These are phyloP conservation scores for Aspergillaceae sp. DNA, from an alignment of 2,329 filamentous ascomycete species.

Conservation along the genomic window DNA sequence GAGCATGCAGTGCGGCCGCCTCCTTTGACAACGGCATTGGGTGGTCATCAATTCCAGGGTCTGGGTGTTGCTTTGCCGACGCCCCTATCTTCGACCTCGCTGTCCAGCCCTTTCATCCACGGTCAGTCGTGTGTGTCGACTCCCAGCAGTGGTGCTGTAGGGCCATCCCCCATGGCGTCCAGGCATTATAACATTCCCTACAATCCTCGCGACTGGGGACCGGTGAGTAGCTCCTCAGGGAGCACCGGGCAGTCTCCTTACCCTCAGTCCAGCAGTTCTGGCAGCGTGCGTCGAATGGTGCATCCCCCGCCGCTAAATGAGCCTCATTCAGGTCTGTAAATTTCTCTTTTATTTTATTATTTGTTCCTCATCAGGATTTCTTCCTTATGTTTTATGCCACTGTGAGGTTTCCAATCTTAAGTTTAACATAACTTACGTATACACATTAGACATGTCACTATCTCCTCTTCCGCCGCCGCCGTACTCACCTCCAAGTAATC, in stretches of 20 bases:
- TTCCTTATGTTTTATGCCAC: slow-evolving; percentile 2
- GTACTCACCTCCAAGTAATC: slow-evolving; percentile 30
- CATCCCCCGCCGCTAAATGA: slow-evolving; percentile 20
- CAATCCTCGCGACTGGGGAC: slow-evolving; percentile 43
- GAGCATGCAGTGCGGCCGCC: slow-evolving; percentile 37
- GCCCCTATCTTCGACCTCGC: slow-evolving; percentile 35
- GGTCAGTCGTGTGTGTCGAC: slow-evolving; percentile 29
- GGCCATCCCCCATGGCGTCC: slow-evolving; percentile 36
- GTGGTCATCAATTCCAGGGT: slow-evolving; percentile 29
- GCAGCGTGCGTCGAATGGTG: slow-evolving; percentile 20
- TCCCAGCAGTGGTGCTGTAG: slow-evolving; percentile 27
- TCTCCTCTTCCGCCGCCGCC: slow-evolving; percentile 29
- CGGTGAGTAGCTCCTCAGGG: slow-evolving; percentile 23
- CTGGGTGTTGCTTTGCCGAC: slow-evolving; percentile 26
- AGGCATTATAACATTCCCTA: slow-evolving; percentile 40
- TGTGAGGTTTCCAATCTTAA: no score
- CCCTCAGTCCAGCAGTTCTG: slow-evolving; percentile 13
- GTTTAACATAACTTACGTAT: no score
- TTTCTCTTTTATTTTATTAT: not conserved
- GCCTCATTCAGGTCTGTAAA: slow-evolving; percentile 16
- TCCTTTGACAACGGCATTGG: slow-evolving; percentile 34
- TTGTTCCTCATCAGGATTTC: slow-evolving; percentile 1
- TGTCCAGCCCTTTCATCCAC: slow-evolving; percentile 38
- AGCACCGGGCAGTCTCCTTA: slow-evolving; percentile 19
- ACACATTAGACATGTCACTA: slow-evolving; percentile 17